phyloP scores from a whole-genome alignment of 345 rosid species.

The Euphorbia tirucalli region DNA sequence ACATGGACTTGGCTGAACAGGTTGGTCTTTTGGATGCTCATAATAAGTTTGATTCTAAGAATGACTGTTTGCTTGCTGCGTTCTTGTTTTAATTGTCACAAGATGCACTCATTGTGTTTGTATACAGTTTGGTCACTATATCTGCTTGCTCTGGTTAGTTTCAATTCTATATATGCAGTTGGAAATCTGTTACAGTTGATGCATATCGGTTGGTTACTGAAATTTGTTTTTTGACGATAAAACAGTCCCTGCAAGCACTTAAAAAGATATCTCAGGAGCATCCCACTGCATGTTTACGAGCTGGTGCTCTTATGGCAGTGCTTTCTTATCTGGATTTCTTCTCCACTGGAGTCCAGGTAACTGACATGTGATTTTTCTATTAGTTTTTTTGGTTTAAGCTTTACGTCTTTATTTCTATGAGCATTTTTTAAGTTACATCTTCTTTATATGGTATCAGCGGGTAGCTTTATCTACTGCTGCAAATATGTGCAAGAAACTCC shows the following conservation, averaged over 20 bases:
- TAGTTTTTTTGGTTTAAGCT: neutral
- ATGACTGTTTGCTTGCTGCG: neutral
- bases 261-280: constrained; percentile 99
- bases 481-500: constrained; percentile 99
- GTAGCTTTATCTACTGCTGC: constrained; percentile 99
- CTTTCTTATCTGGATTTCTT: constrained; percentile 98
- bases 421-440: neutral
- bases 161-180: neutral
- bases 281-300: constrained; percentile 98
- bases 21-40: constrained; percentile 30
- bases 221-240: constrained; percentile 14
- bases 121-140: neutral
- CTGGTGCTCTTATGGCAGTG: constrained; percentile 99
- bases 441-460: constrained; percentile 45
- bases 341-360: constrained; percentile 98
- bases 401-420: neutral
- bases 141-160: neutral
- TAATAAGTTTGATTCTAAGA: neutral
- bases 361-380: constrained; percentile 6
- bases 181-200: neutral
- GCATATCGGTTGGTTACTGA: neutral
- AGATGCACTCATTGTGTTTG: too few relatives aligned
- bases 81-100: neutral
- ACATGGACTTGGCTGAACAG: constrained; percentile 99
- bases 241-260: constrained; percentile 93